Base-by-base conservation (phyloP, 345 rosid genomes). In the Erodium maritimum region DNA sequence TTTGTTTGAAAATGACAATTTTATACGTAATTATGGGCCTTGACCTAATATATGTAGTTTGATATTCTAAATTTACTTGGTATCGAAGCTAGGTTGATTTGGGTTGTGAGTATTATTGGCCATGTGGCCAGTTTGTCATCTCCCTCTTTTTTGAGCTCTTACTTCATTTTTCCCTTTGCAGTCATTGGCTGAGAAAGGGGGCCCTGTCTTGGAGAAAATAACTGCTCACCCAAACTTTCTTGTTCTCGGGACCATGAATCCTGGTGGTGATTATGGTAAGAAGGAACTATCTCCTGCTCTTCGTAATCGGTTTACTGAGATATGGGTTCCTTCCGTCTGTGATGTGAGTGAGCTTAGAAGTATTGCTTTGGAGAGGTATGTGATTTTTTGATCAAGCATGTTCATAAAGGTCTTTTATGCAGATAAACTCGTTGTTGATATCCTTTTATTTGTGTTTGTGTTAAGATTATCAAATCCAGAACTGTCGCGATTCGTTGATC, bases 181-280 rank as follows among this genome's bases (percentile, higher is more conserved):
- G 95, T 79, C 89, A 12, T 80, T 91, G 79, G 91, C 95, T 52
- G 96, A 91, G 85, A 91, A 91, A 77, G 98, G 98, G 66, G 96
- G 95, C 45, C 68, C 83, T 53, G 58, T 55, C 55, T 62, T 91
- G 79, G 98, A 91, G 77, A 77, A 75, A 55, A 66, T 91, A 25
- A 80, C 84, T 52, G 98, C 95, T 71, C 80, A 84, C 61, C 65
- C 69, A 18, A 71, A 80, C 22, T 91, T 91, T 72, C 76, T 88
- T 66, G 82, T 86, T 70, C 80, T 91, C 67, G 96, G 95, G 59
- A 91, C 98, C 17, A 91, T 91, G 98, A 91, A 91, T 69, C 98
- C 98, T 67, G 98, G 98, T 71, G 96, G 98, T 75, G 98, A 91
- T 68, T 91, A 81, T 77, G 96, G 98, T 46, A 91, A 91, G 78